Conservation (phyloP, 805 yeast species). For the Ogataea trehalophila region DNA sequence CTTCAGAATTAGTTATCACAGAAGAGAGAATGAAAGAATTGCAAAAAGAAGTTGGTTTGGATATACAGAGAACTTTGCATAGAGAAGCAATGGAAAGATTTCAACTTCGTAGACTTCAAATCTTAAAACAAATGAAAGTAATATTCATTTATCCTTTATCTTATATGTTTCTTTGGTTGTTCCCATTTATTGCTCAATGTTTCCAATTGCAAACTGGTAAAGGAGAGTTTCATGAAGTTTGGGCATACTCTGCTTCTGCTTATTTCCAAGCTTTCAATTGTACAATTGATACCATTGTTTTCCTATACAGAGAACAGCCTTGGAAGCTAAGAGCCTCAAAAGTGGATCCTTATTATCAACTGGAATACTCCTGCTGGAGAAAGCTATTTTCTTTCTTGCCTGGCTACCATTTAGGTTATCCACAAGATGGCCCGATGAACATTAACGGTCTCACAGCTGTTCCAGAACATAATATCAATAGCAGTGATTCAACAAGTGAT, state of each 20-base stretch:
- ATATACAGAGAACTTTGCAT: slow-evolving; percentile 39
- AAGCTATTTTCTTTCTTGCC: slow-evolving; percentile 23
- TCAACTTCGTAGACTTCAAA: slow-evolving; percentile 56
- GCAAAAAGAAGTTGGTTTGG: slow-evolving; percentile 24
- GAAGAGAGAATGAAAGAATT: slow-evolving; percentile 8
- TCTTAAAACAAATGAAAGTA: slow-evolving; percentile 72
- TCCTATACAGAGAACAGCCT: slow-evolving; percentile 72
- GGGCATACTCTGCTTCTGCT: slow-evolving; percentile 66
- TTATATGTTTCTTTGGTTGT: slow-evolving; percentile 74
- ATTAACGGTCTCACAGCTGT: too few species aligned
- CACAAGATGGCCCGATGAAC: too few species aligned
- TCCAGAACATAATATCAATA: too few species aligned
- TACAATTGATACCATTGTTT: slow-evolving; percentile 69
- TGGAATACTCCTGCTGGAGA: slow-evolving; percentile 19
- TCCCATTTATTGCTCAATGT: slow-evolving; percentile 67
- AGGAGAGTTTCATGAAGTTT: slow-evolving; percentile 50
- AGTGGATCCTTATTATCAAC: slow-evolving; percentile 19
- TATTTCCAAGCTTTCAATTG: slow-evolving; percentile 80
- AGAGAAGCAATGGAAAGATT: slow-evolving; percentile 57
- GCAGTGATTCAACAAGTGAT: too few species aligned
- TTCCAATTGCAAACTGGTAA: slow-evolving; percentile 42
- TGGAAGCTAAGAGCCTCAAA: slow-evolving; percentile 43
- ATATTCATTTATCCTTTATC: slow-evolving; percentile 83
- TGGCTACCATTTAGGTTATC: slow-evolving; percentile 17
- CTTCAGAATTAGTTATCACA: neutral